phyloP scores from a whole-genome alignment of 352 stramenopile species.

The Peronosclerospora sorghi region DNA sequence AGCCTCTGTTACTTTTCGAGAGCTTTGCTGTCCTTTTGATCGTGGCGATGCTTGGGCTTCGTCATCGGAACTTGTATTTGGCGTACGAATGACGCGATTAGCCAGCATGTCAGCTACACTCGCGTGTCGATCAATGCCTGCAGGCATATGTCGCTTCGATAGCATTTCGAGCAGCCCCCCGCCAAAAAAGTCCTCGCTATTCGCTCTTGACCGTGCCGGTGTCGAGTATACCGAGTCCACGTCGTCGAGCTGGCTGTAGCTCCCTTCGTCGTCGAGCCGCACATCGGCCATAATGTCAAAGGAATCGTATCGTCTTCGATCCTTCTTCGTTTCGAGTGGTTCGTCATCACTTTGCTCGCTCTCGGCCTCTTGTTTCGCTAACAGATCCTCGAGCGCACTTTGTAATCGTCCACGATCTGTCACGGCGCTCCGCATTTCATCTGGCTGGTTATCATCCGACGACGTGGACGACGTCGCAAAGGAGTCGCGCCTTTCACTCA shows the following conservation, averaged over 20 bases:
- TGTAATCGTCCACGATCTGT: slow-evolving; percentile 9
- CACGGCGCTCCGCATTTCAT: slow-evolving; percentile 2
- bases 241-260: slow-evolving; percentile 12
- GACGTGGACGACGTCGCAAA: slow-evolving; percentile 24
- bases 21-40: not conserved
- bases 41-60: slow-evolving; percentile 4
- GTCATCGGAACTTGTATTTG: slow-evolving; percentile 7
- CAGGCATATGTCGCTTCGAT: slow-evolving; percentile 27
- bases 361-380: slow-evolving; percentile 12
- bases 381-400: slow-evolving; percentile 11
- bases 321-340: slow-evolving; percentile 8
- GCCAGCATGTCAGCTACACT: slow-evolving; percentile 28
- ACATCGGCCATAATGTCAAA: slow-evolving; percentile 24
- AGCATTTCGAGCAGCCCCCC: slow-evolving; percentile 20
- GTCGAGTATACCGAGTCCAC: slow-evolving; percentile 18
- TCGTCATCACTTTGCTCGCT: slow-evolving; percentile 13
- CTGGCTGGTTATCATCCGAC: slow-evolving; percentile 19
- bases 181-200: slow-evolving; percentile 24
- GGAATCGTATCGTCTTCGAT: slow-evolving; percentile 21
- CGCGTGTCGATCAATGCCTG: slow-evolving; percentile 15
- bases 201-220: slow-evolving; percentile 15
- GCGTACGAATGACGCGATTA: slow-evolving; percentile 3
- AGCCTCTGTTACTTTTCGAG: not conserved
- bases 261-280: slow-evolving; percentile 10
- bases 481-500: slow-evolving; percentile 6